Evolutionary conservation across 305 asterid species (phyloP).

Genomic region (Rubia balearica): DNA sequence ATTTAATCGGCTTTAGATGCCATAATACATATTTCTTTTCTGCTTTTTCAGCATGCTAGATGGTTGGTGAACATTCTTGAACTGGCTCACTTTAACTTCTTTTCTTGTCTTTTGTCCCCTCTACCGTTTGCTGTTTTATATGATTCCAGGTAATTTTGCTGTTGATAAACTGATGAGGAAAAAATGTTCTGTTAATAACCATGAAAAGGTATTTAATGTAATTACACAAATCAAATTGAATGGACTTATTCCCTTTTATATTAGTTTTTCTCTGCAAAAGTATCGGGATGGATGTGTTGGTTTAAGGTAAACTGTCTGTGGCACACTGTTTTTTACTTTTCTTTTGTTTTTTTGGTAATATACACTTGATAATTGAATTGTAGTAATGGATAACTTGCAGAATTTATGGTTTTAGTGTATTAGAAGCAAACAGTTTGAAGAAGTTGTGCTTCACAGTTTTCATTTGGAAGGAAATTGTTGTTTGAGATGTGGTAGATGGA

Average conservation of each 20-base stretch:
- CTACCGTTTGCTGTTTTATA: neutral
- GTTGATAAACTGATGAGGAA: neutral
- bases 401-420: neutral
- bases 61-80: neutral
- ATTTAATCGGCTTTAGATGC: slow-evolving; percentile 6
- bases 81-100: neutral
- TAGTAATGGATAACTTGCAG: neutral
- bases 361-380: neutral
- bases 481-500: neutral
- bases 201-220: neutral
- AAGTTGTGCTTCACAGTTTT: neutral
- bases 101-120: neutral
- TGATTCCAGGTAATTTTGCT: neutral
- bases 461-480: neutral
- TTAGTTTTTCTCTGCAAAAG: neutral
- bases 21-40: neutral
- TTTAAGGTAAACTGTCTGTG: neutral
- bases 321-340: neutral
- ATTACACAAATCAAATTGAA: neutral
- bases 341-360: neutral
- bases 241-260: neutral
- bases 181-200: neutral
- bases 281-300: neutral
- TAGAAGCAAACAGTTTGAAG: neutral
- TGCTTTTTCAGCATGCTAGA: neutral